Evolutionary conservation across 768 basidiomycete genomes (phyloP).

Genomic region (Xerocomellus intermedius): DNA sequence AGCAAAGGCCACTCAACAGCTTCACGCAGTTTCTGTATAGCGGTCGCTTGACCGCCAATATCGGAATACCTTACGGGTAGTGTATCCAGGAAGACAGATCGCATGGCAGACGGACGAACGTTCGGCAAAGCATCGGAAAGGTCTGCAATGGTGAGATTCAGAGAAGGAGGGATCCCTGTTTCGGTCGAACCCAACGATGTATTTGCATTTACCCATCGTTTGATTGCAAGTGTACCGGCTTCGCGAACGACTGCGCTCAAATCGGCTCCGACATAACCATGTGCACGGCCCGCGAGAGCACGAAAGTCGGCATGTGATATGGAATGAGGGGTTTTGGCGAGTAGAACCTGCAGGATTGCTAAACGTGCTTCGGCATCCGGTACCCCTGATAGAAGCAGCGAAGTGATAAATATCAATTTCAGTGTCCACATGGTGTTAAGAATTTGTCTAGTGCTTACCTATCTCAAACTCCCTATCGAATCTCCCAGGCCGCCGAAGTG

Average conservation of each 20-base stretch:
- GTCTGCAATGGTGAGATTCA: conserved; percentile 57
- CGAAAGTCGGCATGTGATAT: conserved; percentile 61
- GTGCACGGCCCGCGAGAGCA: conserved; percentile 71
- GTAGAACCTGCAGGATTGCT: conserved; percentile 83
- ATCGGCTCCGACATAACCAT: conserved; percentile 98
- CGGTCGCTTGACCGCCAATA: conserved; percentile 80
- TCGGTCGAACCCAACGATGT: conserved; percentile 3
- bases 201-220: conserved; percentile 58
- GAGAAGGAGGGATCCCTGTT: conserved; percentile 13
- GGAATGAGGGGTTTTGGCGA: conserved; percentile 75
- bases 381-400: conserved; percentile 57
- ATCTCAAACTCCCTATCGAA: conserved; percentile 97
- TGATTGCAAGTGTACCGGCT: conserved; percentile 89
- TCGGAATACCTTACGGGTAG: conserved; percentile 82
- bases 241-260: conserved; percentile 89
- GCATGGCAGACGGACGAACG: conserved; percentile 91
- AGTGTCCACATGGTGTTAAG: neutral
- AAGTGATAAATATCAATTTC: neutral
- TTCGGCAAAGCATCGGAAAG: conserved; percentile 68
- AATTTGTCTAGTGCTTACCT: conserved; percentile 44
- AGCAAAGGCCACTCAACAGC: conserved; percentile 94
- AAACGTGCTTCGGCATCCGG: conserved; percentile 84
- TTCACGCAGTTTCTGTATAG: conserved; percentile 86
- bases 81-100: conserved; percentile 87
- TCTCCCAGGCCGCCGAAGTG: conserved; percentile 81